phyloP scores from a whole-genome alignment of 1,139 yeast species.

The Taiozyma sp. region DNA sequence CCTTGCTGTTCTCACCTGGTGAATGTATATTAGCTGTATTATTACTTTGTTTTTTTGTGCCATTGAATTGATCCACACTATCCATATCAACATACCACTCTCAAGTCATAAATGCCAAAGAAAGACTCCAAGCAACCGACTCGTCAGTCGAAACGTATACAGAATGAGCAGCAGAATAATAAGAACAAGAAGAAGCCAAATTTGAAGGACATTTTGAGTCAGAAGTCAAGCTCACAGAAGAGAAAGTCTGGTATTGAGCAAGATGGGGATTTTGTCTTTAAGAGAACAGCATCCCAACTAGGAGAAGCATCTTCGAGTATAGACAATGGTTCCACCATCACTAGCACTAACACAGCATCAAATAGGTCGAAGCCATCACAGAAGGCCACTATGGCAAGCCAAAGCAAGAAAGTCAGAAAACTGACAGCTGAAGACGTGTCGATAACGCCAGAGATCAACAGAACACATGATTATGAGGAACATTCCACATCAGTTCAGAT shows the following conservation, averaged over 20 bases:
- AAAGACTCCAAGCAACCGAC: background rate
- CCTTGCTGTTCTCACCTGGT: background rate
- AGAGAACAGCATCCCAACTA: constrained; percentile 15
- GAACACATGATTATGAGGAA: constrained; percentile 15
- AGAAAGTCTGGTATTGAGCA: constrained; percentile 8
- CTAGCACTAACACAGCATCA: background rate
- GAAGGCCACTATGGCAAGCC: background rate
- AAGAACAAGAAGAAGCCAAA: constrained; percentile 12
- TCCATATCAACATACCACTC: background rate
- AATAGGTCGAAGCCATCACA: constrained; percentile 1
- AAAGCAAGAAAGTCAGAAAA: constrained; percentile 13
- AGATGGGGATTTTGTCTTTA: constrained; percentile 20
- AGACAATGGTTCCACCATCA: background rate
- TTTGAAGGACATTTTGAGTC: constrained; percentile 16
- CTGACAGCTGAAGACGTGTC: constrained; percentile 18
- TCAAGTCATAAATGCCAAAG: background rate
- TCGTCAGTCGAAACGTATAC: constrained; percentile 5
- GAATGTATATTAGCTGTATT: background rate
- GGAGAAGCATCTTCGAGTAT: constrained; percentile 1
- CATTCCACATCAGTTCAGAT: constrained; percentile 24
- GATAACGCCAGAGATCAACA: constrained; percentile 17
- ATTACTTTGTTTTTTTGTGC: background rate
- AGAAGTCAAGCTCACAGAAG: constrained; percentile 4
- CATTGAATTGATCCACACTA: background rate
- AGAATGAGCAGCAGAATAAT: constrained; percentile 4